Conservation (phyloP, 352 stramenopile genomes). For the Phytophthora citricola region DNA sequence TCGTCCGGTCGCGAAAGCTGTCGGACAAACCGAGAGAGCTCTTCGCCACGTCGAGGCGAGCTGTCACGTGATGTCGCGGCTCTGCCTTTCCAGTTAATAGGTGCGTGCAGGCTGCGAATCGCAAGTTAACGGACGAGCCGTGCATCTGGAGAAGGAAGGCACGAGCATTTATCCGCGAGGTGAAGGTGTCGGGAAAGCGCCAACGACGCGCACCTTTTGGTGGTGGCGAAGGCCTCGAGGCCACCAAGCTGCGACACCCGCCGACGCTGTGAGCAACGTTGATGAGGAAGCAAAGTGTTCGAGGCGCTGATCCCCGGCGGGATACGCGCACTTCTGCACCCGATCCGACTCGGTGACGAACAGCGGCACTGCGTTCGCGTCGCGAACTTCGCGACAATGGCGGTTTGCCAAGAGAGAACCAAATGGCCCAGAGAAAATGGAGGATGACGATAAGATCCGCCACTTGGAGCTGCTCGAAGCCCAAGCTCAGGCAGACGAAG, state of each 20-base stretch:
- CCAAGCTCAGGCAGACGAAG: conserved; percentile 12
- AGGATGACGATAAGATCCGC: conserved; percentile 14
- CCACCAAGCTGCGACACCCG: conserved; percentile 14
- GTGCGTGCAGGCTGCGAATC: neutral
- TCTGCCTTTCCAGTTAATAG: conserved; percentile 24
- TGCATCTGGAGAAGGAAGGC: no score
- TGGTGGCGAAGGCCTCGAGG: conserved; percentile 10
- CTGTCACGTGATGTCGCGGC: conserved; percentile 9
- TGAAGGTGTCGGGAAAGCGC: conserved; percentile 1
- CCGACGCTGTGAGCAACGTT: conserved; percentile 15
- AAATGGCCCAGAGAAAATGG: conserved; percentile 5
- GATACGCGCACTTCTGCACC: no score
- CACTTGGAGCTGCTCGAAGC: conserved; percentile 10
- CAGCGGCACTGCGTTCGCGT: neutral
- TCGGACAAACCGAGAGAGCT: conserved; percentile 18
- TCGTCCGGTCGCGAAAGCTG: conserved; percentile 16
- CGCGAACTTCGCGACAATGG: neutral
- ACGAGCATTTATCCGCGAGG: neutral
- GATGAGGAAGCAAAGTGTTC: conserved; percentile 17
- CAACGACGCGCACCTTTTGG: conserved; percentile 17
- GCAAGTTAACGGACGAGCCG: neutral
- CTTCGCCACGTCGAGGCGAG: conserved; percentile 30
- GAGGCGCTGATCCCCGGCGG: neutral
- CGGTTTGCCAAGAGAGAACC: conserved; percentile 6
- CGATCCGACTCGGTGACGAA: conserved; percentile 10